These are phyloP conservation scores for Hura crepitans DNA, from an alignment of 441 rosid species.

Conservation along the genomic window DNA sequence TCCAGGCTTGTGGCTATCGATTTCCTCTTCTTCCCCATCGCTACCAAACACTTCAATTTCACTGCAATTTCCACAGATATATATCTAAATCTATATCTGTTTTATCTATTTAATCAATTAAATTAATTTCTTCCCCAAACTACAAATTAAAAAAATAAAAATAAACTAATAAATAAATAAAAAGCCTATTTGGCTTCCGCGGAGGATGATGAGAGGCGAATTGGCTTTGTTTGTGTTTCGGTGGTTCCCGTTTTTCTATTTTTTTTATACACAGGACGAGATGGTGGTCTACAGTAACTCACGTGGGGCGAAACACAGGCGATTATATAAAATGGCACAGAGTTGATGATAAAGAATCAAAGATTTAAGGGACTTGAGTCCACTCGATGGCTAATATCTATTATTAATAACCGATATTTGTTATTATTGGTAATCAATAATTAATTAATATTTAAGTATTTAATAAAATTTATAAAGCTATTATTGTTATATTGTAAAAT, in stretches of 20 bases:
- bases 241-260: not conserved
- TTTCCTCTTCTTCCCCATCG: constrained; percentile 88
- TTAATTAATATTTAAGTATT: no score
- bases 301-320: not conserved
- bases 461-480: no score
- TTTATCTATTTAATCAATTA: not conserved
- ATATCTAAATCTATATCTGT: not conserved
- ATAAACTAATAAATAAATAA: not conserved
- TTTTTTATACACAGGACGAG: not conserved
- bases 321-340: not conserved
- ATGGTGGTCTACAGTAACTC: not conserved
- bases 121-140: not conserved
- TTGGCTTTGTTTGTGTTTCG: constrained; percentile 1
- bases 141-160: not conserved
- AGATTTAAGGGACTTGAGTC: no score
- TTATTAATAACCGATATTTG: no score
- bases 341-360: not conserved
- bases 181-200: not conserved
- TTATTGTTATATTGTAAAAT: no score
- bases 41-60: not conserved
- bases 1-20: constrained; percentile 74
- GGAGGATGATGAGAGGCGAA: constrained; percentile 2
- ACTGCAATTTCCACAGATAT: not conserved
- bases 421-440: no score
- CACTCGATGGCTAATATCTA: no score